Evolutionary conservation across 1,139 yeast genomes (phyloP).

Genomic region (Yamadazyma aaseri): DNA sequence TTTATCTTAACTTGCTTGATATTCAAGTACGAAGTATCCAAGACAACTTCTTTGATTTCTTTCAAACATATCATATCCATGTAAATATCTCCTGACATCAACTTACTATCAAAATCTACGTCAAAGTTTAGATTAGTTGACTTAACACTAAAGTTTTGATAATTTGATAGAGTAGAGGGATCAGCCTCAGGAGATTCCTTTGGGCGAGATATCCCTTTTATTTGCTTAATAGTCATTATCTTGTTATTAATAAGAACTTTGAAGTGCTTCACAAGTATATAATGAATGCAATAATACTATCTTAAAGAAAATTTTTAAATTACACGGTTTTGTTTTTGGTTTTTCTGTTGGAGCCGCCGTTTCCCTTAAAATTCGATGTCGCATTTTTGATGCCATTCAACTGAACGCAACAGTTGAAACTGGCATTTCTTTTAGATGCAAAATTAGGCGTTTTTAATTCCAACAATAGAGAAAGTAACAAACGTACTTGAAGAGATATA

Average conservation of each 20-base stretch:
- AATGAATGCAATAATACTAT: too few species aligned
- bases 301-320: too few species aligned
- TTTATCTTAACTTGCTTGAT: conserved; percentile 50
- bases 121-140: conserved; percentile 52
- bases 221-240: conserved; percentile 6
- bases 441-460: too few species aligned
- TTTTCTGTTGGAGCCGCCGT: too few species aligned
- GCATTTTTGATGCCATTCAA: not conserved
- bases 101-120: conserved; percentile 54
- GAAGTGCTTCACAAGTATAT: too few species aligned
- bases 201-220: conserved; percentile 29
- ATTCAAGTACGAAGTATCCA: conserved; percentile 70
- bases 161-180: conserved; percentile 44
- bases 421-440: too few species aligned
- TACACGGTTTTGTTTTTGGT: too few species aligned
- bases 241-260: too few species aligned
- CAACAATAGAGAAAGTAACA: too few species aligned
- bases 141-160: conserved; percentile 25
- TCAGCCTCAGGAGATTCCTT: conserved; percentile 50
- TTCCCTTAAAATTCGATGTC: not conserved
- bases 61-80: conserved; percentile 33
- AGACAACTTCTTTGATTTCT: conserved; percentile 33
- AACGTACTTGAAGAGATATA: too few species aligned
- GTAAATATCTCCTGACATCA: conserved; percentile 55
- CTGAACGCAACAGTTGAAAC: not conserved